Evolutionary conservation across 2,329 filamentous ascomycete species (phyloP).

Genomic region (Pseudopithomyces maydicus): DNA sequence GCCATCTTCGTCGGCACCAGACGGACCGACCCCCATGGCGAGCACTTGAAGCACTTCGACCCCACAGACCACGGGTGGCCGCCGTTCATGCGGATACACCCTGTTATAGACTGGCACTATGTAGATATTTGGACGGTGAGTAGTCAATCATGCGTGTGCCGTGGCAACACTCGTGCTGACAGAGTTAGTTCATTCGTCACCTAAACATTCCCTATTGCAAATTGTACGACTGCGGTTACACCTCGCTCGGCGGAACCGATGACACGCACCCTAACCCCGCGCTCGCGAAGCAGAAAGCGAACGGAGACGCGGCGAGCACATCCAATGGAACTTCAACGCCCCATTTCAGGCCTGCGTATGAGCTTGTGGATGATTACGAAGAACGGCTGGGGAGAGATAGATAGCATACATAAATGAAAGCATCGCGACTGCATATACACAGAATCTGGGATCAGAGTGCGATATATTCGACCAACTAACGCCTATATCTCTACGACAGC

Average conservation of each 20-base stretch:
- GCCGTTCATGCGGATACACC: constrained; percentile 88
- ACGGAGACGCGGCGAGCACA: constrained; percentile 15
- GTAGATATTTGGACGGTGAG: constrained; percentile 90
- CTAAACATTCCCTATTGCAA: constrained; percentile 82
- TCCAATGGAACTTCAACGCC: constrained; percentile 21
- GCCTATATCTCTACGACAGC: constrained; percentile 8
- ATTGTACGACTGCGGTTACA: constrained; percentile 89
- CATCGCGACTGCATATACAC: neutral
- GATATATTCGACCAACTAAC: neutral
- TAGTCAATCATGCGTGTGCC: constrained; percentile 16
- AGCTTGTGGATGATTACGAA: constrained; percentile 47
- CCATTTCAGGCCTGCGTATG: constrained; percentile 47
- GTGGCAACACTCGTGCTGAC: neutral
- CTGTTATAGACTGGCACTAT: constrained; percentile 98
- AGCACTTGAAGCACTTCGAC: constrained; percentile 79
- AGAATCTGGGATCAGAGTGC: too few relatives aligned
- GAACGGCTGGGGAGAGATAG: constrained; percentile 46
- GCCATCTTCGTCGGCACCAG: constrained; percentile 88
- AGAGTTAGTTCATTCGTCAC: constrained; percentile 73
- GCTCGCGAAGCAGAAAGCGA: constrained; percentile 30
- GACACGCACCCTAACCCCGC: constrained; percentile 91
- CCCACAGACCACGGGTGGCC: constrained; percentile 90
- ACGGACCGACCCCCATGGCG: constrained; percentile 89
- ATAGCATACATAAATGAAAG: constrained; percentile 15
- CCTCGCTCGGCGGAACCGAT: constrained; percentile 84